A percentile compares a stretch with the other conserved stretches of the same genome.
These are phyloP conservation scores for Gentiana macrophylla DNA, from an alignment of 257 asterid species.

Conservation along the genomic window DNA sequence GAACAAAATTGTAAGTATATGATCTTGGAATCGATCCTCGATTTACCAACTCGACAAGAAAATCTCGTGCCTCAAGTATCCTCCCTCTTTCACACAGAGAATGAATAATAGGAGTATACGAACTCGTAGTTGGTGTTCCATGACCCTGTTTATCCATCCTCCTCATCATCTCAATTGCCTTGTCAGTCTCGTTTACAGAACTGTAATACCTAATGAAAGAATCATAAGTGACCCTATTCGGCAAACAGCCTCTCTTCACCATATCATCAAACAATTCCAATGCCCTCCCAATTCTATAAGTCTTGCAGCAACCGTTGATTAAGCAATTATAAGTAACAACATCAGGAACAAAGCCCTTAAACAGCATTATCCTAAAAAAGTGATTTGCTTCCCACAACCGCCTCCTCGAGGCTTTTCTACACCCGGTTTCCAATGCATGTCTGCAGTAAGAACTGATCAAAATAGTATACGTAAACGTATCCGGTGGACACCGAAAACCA, in stretches of 20 bases:
- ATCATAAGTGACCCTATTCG: constrained; percentile 69
- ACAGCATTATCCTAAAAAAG: constrained; percentile 73
- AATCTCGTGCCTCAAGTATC: too few relatives aligned
- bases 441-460: constrained; percentile 62
- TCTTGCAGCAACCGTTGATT: constrained; percentile 93
- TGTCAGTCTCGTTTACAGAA: constrained; percentile 68
- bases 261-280: constrained; percentile 79
- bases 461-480: constrained; percentile 64
- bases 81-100: too few relatives aligned
- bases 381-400: constrained; percentile 94
- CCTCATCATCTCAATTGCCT: constrained; percentile 75
- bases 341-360: constrained; percentile 80
- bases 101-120: too few relatives aligned
- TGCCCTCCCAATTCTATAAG: constrained; percentile 76
- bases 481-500: constrained; percentile 73
- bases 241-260: constrained; percentile 53
- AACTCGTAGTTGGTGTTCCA: constrained; percentile 36
- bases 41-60: too few relatives aligned
- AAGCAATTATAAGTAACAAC: constrained; percentile 86
- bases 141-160: constrained; percentile 52
- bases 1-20: too few relatives aligned
- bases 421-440: constrained; percentile 59
- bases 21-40: too few relatives aligned
- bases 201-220: constrained; percentile 82
- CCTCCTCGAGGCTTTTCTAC: constrained; percentile 73